Evolutionary conservation across 1,284 basidiomycete genomes (phyloP).

Genomic region (Apiotrichum mycotoxinovorans): DNA sequence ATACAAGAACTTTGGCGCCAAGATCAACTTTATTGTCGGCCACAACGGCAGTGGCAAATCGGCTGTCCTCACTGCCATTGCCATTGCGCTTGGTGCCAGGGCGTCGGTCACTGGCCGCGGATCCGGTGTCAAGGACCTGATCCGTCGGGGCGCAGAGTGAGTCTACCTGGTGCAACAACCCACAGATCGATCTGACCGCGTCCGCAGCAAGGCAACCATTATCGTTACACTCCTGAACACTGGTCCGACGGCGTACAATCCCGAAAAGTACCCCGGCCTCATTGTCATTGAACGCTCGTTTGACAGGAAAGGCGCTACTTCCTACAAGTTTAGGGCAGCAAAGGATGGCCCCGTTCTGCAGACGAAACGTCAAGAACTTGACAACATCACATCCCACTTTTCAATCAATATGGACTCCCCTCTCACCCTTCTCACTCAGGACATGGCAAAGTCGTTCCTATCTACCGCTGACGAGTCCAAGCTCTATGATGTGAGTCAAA

Average conservation of each 20-base stretch:
- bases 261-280: slow-evolving; percentile 72
- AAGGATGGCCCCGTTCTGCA: slow-evolving; percentile 66
- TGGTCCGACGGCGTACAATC: slow-evolving; percentile 82
- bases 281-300: slow-evolving; percentile 84
- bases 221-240: slow-evolving; percentile 78
- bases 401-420: slow-evolving; percentile 93
- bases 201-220: slow-evolving; percentile 66
- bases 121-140: slow-evolving; percentile 79
- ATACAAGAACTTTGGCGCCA: slow-evolving; percentile 71
- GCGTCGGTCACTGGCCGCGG: slow-evolving; percentile 84
- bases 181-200: not conserved
- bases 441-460: slow-evolving; percentile 78
- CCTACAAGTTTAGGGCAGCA: slow-evolving; percentile 76
- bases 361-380: slow-evolving; percentile 78
- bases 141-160: slow-evolving; percentile 77
- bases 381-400: slow-evolving; percentile 86
- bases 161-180: slow-evolving; percentile 31
- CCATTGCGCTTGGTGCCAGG: slow-evolving; percentile 90
- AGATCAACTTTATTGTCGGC: slow-evolving; percentile 97
- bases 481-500: slow-evolving; percentile 75
- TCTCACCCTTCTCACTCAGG: slow-evolving; percentile 90
- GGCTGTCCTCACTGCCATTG: slow-evolving; percentile 88
- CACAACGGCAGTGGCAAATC: slow-evolving; percentile 76
- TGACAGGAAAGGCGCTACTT: slow-evolving; percentile 66
- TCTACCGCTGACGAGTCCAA: slow-evolving; percentile 76